These are phyloP conservation scores for Phyllosticta paracitricarpa DNA, from an alignment of 2,329 filamentous ascomycete species.

Conservation along the genomic window DNA sequence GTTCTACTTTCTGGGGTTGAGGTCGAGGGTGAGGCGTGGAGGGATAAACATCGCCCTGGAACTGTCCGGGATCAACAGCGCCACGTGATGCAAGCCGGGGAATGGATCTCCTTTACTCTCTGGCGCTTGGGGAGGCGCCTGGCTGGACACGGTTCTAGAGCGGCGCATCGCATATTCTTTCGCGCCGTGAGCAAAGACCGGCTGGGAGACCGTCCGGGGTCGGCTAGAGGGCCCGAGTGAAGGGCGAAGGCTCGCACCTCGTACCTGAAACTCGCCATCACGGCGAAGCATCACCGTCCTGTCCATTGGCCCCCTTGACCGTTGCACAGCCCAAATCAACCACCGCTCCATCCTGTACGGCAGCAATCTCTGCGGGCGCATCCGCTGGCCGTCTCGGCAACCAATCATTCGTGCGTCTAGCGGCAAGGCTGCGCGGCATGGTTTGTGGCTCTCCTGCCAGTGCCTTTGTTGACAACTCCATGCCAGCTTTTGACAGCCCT, in stretches of 20 bases:
- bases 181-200: background rate
- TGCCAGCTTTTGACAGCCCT: background rate
- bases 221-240: background rate
- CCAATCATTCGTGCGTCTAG: background rate
- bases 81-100: background rate
- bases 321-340: background rate
- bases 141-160: background rate
- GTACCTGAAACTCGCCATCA: background rate
- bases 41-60: background rate
- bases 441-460: background rate
- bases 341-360: background rate
- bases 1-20: background rate
- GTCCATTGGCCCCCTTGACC: background rate
- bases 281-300: background rate
- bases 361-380: background rate
- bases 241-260: background rate
- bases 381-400: background rate
- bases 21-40: background rate
- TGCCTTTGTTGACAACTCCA: background rate
- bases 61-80: background rate
- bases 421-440: background rate
- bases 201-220: background rate
- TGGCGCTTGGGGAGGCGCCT: background rate
- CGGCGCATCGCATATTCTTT: background rate
- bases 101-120: background rate